Evolutionary conservation across 306 rosid species (phyloP), one percentile per base, ranked within the genome.

Genomic region (Corylus americana): DNA sequence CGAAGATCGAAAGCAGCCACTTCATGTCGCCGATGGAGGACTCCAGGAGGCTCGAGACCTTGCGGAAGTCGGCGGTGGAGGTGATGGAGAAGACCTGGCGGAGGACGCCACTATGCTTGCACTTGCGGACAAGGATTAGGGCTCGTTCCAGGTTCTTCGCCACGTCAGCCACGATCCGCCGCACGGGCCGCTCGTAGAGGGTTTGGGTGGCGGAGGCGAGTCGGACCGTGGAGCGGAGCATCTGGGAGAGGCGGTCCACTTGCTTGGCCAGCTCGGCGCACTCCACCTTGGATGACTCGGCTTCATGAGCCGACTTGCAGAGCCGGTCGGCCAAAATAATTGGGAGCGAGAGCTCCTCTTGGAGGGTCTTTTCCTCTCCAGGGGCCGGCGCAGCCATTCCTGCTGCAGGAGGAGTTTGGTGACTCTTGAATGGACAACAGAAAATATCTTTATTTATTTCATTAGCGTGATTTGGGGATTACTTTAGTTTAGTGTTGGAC

Each of bases 1-100:
- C 92, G 39, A 90, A 81, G 42, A 92, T 87, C 2, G 87, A 88
- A 13, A 90, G 83, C 2, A 94, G 88, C 97, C 97, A 94, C 48
- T 77, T 76, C 92, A 94, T 78, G 82, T 94, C 98, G 0, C 94
- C 91, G 42, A 85, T 87, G 3, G 95, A 94, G 29, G 92, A 89
- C 8, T 92, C 97, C 0, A 94, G 87, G 63, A 90, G 86, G 80
- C 16, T 79, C 6, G 86, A 79, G 0, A 92, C 90, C 73, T 92
- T 92, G 0, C 91, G 87, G 51, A 89, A 91, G 37, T 94, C 94
- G 1, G 90, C 92, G 1, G 92, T 79, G 79, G 85, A 72, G 69
- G 91, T 87, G 51, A 94, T 94, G 49, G 94, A 79, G 80, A 91
- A 91, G 11, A 94, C 92, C 27, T 92, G 92, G 18, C 93, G 85